Evolutionary conservation across 2,329 filamentous ascomycete species (phyloP).

Genomic region (Penicillium concentricum): DNA sequence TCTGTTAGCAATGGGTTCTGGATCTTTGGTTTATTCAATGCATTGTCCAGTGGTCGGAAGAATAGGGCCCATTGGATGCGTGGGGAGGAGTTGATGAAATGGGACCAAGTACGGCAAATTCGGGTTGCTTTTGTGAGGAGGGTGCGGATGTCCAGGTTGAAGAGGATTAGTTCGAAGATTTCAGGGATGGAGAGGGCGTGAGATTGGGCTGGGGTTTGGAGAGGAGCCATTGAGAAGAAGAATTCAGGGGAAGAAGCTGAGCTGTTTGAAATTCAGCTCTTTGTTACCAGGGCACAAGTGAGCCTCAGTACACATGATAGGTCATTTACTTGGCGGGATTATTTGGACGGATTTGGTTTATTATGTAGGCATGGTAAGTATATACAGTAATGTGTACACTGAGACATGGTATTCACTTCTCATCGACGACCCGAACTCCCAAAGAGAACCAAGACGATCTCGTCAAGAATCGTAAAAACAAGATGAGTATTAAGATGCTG

Average conservation of each 20-base stretch:
- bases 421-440: slow-evolving; percentile 28
- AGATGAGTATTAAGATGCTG: slow-evolving; percentile 76
- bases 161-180: slow-evolving; percentile 7
- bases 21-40: background rate
- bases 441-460: slow-evolving; percentile 66
- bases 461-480: slow-evolving; percentile 69
- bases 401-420: background rate
- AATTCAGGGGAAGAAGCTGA: background rate
- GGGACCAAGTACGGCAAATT: slow-evolving; percentile 1
- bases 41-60: background rate
- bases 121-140: slow-evolving; percentile 6
- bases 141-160: slow-evolving; percentile 6
- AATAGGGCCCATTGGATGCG: slow-evolving; percentile 3
- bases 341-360: background rate
- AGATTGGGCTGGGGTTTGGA: background rate
- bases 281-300: background rate
- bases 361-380: background rate
- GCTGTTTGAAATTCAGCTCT: background rate
- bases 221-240: background rate
- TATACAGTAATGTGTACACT: background rate
- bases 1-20: slow-evolving; percentile 1
- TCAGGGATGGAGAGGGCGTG: slow-evolving; percentile 2
- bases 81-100: background rate
- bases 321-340: background rate
- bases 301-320: background rate